Conservation (phyloP, 495 filamentous ascomycete species). For the Evernia prunastri region DNA sequence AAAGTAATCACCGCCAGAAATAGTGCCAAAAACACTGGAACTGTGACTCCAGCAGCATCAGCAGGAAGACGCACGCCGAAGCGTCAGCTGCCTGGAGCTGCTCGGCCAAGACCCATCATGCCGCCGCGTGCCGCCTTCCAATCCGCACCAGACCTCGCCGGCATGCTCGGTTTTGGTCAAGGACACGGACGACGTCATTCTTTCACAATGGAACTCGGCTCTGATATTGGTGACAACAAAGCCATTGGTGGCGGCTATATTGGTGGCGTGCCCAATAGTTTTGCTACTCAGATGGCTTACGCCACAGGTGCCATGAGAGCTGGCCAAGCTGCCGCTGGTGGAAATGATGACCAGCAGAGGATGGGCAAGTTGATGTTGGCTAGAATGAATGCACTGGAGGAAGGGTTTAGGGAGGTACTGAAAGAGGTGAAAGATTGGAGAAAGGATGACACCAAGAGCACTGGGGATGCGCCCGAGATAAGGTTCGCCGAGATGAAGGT, state of each 20-base stretch:
- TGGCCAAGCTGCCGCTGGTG: conserved; percentile 26
- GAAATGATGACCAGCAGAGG: conserved; percentile 55
- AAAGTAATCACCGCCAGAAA: conserved; percentile 40
- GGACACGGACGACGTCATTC: conserved; percentile 41
- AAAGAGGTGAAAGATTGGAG: conserved; percentile 70
- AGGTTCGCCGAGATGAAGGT: conserved; percentile 10
- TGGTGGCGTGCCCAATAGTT: conserved; percentile 62
- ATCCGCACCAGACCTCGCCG: conserved; percentile 46
- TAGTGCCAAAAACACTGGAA: conserved; percentile 43
- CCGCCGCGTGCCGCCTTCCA: conserved; percentile 45
- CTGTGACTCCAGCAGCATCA: conserved; percentile 37
- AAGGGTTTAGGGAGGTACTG: conserved; percentile 73
- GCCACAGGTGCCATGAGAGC: conserved; percentile 48
- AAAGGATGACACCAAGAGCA: conserved; percentile 25
- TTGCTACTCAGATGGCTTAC: conserved; percentile 72
- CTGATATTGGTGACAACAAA: conserved; percentile 66
- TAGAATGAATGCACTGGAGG: conserved; percentile 85
- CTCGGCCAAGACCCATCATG: conserved; percentile 46
- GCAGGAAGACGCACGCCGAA: conserved; percentile 44
- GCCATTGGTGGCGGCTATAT: conserved; percentile 46
- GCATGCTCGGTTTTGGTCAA: conserved; percentile 38
- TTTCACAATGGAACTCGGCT: conserved; percentile 60
- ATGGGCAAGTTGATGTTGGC: conserved; percentile 82
- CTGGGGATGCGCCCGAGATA: conserved; percentile 11
- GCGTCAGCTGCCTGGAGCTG: conserved; percentile 28